phyloP scores from a whole-genome alignment of 2,329 filamentous ascomycete genomes.

The Neofusicoccum laricinum region DNA sequence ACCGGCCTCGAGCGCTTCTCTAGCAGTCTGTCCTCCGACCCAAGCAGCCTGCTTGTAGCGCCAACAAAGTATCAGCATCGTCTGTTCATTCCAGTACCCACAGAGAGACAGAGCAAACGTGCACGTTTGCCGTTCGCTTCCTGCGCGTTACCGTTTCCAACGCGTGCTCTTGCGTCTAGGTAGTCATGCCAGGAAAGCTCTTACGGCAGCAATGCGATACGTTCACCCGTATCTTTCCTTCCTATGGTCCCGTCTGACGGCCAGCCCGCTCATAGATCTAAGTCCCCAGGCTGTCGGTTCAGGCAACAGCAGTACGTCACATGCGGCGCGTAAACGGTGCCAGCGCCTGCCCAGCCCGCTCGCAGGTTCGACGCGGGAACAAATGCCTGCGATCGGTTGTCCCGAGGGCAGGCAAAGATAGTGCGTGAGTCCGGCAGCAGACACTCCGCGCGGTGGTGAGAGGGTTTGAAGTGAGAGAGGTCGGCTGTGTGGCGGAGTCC shows the following conservation, averaged over 20 bases:
- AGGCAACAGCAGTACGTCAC: background rate
- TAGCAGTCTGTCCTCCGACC: background rate
- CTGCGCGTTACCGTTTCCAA: background rate
- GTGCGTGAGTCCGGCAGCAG: background rate
- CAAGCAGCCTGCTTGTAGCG: background rate
- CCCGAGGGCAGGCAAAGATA: background rate
- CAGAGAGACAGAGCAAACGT: background rate
- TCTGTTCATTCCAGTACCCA: background rate
- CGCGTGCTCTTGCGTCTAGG: background rate
- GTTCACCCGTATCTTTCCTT: slow-evolving; percentile 7
- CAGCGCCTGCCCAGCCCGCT: background rate
- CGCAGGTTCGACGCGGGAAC: background rate
- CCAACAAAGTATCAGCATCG: background rate
- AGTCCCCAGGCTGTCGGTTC: background rate
- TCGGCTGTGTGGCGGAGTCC: slow-evolving; percentile 6
- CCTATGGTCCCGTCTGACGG: slow-evolving; percentile 4
- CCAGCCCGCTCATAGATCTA: slow-evolving; percentile 6
- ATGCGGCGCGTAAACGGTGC: background rate
- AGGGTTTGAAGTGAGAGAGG: background rate
- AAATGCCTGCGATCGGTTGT: background rate
- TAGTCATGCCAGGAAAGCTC: slow-evolving; percentile 6
- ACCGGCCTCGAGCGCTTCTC: background rate
- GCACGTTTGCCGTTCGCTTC: background rate
- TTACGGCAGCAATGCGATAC: background rate
- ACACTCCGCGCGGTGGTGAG: background rate